These are phyloP conservation scores for Corylus heterophylla DNA, from an alignment of 306 rosid genomes.

Conservation along the genomic window DNA sequence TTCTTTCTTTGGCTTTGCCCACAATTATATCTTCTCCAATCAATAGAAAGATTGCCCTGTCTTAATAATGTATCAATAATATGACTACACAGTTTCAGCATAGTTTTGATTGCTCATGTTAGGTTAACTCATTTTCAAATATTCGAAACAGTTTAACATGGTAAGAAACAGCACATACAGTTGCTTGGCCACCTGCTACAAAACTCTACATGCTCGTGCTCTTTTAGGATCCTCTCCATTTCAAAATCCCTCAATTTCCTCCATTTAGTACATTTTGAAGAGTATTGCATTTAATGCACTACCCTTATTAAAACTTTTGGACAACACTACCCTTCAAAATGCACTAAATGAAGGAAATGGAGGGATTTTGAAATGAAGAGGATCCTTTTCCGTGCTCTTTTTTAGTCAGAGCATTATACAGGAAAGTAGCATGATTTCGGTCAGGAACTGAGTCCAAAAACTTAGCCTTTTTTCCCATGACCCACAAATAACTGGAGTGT, in stretches of 20 bases:
- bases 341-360: too few species aligned
- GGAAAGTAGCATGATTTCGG: not conserved
- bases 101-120: not conserved
- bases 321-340: too few species aligned
- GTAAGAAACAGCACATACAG: too few species aligned
- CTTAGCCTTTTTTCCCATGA: not conserved
- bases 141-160: not conserved
- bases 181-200: not conserved
- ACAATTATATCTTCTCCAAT: not conserved
- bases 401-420: not conserved
- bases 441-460: not conserved
- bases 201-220: not conserved
- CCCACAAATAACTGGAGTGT: not conserved
- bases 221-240: too few species aligned
- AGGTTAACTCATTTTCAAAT: not conserved
- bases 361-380: too few species aligned
- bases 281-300: too few species aligned
- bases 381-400: too few species aligned
- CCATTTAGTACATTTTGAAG: too few species aligned
- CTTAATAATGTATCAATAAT: too few species aligned
- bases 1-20: not conserved
- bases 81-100: not conserved
- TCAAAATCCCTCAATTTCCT: too few species aligned
- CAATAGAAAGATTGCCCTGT: not conserved
- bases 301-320: too few species aligned